Evolutionary conservation across 805 yeast genomes (phyloP).

Genomic region (Metschnikowia peoriensis): DNA sequence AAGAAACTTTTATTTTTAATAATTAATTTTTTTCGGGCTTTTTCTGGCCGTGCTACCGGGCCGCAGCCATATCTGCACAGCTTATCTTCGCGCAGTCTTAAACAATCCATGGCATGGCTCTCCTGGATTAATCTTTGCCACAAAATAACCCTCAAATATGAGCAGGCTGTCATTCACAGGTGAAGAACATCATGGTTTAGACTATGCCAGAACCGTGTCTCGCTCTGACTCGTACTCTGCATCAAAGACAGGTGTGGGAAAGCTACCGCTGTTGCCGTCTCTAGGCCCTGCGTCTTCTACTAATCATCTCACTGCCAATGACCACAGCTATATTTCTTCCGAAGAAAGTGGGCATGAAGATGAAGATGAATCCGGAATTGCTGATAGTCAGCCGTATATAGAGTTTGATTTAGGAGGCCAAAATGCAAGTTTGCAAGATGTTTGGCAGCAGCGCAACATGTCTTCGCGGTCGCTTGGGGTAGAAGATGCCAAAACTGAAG

Average conservation of each 20-base stretch:
- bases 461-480: slow-evolving; percentile 4
- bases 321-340: background rate
- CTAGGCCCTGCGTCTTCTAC: slow-evolving; percentile 2
- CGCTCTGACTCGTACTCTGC: slow-evolving; percentile 8
- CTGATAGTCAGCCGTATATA: slow-evolving; percentile 17
- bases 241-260: slow-evolving; percentile 13
- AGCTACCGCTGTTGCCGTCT: slow-evolving; percentile 17
- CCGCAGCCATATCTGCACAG: background rate
- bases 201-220: slow-evolving; percentile 6
- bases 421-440: slow-evolving; percentile 5
- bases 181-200: background rate
- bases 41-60: background rate
- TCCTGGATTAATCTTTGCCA: no score
- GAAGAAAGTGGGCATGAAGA: background rate
- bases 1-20: background rate
- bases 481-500: background rate
- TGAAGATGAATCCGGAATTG: background rate
- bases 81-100: background rate
- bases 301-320: background rate
- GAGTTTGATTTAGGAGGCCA: slow-evolving; percentile 29
- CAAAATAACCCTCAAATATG: background rate
- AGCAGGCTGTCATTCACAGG: background rate
- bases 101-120: background rate
- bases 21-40: background rate
- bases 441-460: slow-evolving; percentile 8